Evolutionary conservation across 306 rosid species (phyloP).

Genomic region (Corylus avellana): DNA sequence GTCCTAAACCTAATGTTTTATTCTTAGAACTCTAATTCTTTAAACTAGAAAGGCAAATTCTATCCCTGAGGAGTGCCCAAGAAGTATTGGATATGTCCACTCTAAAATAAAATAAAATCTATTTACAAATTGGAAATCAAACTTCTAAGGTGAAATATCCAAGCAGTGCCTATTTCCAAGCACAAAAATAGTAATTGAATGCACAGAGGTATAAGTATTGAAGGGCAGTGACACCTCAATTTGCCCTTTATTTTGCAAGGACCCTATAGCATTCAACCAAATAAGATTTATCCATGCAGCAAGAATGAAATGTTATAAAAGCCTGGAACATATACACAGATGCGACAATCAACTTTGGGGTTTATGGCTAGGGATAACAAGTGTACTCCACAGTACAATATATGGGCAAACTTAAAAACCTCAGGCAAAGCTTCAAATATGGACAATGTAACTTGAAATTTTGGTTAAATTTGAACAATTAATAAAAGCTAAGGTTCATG

Average conservation of each 20-base stretch:
- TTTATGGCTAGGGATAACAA: background rate
- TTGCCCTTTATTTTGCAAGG: background rate
- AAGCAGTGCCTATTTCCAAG: background rate
- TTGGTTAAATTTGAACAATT: background rate
- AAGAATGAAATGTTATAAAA: background rate
- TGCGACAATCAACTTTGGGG: background rate
- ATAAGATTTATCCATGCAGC: background rate
- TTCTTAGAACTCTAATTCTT: background rate
- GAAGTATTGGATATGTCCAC: background rate
- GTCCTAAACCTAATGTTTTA: background rate
- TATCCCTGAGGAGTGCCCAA: background rate
- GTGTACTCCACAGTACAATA: background rate
- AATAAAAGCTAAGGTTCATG: background rate
- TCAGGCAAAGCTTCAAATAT: background rate
- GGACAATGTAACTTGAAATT: background rate
- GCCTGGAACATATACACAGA: background rate
- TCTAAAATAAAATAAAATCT: no score
- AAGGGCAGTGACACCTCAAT: background rate
- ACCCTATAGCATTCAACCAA: background rate
- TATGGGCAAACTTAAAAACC: background rate
- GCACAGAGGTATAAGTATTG: background rate
- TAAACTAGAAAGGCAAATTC: background rate
- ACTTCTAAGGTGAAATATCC: background rate
- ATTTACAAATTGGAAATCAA: background rate
- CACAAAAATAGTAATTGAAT: no score